Base-by-base conservation (phyloP, 2,329 filamentous ascomycete genomes). In the Scytalidium sp. region DNA sequence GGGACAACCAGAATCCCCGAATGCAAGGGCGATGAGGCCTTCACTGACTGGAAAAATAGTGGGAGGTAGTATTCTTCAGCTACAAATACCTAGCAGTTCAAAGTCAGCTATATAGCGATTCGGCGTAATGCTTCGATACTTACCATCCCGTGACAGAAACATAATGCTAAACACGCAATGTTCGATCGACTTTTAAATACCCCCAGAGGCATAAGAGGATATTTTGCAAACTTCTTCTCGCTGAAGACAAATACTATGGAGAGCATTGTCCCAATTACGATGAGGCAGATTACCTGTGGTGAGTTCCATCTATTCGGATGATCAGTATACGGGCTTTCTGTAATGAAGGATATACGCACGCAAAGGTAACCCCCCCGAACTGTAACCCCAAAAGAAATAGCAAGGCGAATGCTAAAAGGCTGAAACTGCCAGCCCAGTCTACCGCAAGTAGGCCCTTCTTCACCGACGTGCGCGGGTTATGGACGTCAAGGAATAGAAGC, bases 1-100 rank as follows among this genome's bases (percentile, higher is more conserved):
- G 88, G 84, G 15, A 92, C 74, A n/a, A 90, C 67, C 62, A 89
- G 90, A 45, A 90, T 84, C 43, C 88, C 88, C 1, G 84, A 88
- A 23, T 87, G 70, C 32, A 92, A 79, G 0, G 88, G 85, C 9
- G 45, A 47, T 1, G 80, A 80, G 45, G 76, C 75, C 2, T 84
- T 75, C 1, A 85, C 85, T 2, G 83, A 78, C 63, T 92, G 88
- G 47, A 89, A 84, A 67, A 85, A 91, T 0, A 90, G 73, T 0
- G 88, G 88, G 21, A 90, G 71, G 59, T 87, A 91, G 66, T 88
- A 91, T 45, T 83, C 79, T 1, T 75, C 75, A 0, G 32, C 39
- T 3, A 54, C 17, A 40, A 50, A 52, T 17, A 43, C 78, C 59
- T 83, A 71, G 22, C 15, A 46, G 25, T 19, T 21, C 7, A 43